Conservation (phyloP, 148 eudicot species). For the Arctostaphylos glauca region DNA sequence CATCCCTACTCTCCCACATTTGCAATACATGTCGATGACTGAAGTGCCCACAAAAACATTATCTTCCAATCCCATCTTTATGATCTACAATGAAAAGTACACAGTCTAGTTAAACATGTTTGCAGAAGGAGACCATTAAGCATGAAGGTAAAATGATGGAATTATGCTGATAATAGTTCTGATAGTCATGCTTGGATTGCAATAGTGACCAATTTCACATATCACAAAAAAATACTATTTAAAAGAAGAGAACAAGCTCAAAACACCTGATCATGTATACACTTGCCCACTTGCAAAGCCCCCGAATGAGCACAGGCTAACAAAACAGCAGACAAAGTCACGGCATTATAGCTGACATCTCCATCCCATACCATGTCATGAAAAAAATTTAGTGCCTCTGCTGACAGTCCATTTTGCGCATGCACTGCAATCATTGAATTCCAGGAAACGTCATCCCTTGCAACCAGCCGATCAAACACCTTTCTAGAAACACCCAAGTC, state of each 20-base stretch:
- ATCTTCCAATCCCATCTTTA: constrained; percentile 56
- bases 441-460: constrained; percentile 59
- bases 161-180: neutral
- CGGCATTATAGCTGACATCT: constrained; percentile 42
- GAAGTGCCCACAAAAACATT: constrained; percentile 65
- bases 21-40: constrained; percentile 69
- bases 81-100: constrained; percentile 29
- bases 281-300: constrained; percentile 51
- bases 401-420: constrained; percentile 57
- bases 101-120: neutral
- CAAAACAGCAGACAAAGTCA: constrained; percentile 55
- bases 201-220: neutral
- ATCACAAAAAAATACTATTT: neutral
- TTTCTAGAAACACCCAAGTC: constrained; percentile 45
- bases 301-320: constrained; percentile 74
- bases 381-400: constrained; percentile 50
- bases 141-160: neutral
- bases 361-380: constrained; percentile 40
- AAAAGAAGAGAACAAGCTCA: neutral
- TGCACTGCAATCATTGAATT: constrained; percentile 57
- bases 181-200: too few species aligned
- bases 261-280: constrained; percentile 59
- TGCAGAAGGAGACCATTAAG: neutral
- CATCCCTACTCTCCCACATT: constrained; percentile 56
- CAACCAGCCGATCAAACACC: constrained; percentile 52